These are phyloP conservation scores for Cnidoscolus chayamansa DNA, from an alignment of 441 rosid genomes.

Conservation along the genomic window DNA sequence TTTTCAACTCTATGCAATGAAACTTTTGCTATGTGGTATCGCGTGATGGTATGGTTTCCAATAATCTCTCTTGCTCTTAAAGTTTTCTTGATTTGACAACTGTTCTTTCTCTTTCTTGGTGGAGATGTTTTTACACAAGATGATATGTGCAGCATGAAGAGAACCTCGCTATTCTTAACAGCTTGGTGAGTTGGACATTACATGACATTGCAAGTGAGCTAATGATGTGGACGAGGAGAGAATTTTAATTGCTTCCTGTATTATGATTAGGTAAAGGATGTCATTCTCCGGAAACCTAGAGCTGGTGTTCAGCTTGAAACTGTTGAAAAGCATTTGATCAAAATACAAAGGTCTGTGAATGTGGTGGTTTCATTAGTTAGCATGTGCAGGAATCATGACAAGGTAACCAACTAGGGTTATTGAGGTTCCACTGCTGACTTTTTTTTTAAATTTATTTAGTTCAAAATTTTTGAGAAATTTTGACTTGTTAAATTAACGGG, in stretches of 20 bases:
- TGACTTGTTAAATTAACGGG: constrained; percentile 16
- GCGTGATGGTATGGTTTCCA: constrained; percentile 53
- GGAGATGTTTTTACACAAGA: constrained; percentile 22
- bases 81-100: background rate
- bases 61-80: constrained; percentile 4
- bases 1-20: constrained; percentile 57
- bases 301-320: constrained; percentile 38
- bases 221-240: constrained; percentile 10
- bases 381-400: constrained; percentile 60
- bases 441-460: background rate
- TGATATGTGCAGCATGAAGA: constrained; percentile 67
- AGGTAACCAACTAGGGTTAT: constrained; percentile 39
- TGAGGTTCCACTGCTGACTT: constrained; percentile 10
- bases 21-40: constrained; percentile 72
- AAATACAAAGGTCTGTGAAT: constrained; percentile 54
- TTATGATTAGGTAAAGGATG: constrained; percentile 56
- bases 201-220: background rate
- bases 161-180: constrained; percentile 55
- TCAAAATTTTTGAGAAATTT: background rate
- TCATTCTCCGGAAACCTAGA: constrained; percentile 37
- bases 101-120: constrained; percentile 5
- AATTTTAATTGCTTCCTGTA: constrained; percentile 13
- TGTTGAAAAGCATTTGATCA: constrained; percentile 43
- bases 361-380: constrained; percentile 71
- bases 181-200: constrained; percentile 47